phyloP scores from a whole-genome alignment of 129 eudicot species.

The Flaveria robusta region DNA sequence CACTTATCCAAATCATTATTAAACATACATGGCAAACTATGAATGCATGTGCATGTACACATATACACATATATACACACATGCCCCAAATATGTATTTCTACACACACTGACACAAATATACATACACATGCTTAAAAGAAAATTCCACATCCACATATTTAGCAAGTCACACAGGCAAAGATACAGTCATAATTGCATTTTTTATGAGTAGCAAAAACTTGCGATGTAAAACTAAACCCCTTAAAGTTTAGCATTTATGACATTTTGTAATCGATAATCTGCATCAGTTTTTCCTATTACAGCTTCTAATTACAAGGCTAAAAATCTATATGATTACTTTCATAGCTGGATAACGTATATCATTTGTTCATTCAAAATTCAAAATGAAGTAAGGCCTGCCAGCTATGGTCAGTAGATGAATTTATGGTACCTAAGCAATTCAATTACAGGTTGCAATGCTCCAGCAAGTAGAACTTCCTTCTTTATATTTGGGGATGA shows the following conservation, averaged over 20 bases:
- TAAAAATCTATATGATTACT: not conserved
- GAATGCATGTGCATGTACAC: constrained; percentile 4
- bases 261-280: too few relatives aligned
- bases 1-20: not conserved
- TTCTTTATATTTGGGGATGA: constrained; percentile 90
- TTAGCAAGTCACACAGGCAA: not conserved
- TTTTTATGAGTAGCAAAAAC: not conserved
- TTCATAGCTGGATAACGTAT: not conserved
- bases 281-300: not conserved
- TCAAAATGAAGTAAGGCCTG: not conserved
- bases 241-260: not conserved
- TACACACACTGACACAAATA: not conserved
- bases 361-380: not conserved
- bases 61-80: not conserved
- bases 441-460: constrained; percentile 94
- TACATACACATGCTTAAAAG: too few relatives aligned
- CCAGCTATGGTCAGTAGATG: not conserved
- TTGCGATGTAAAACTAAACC: not conserved
- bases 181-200: constrained; percentile 5
- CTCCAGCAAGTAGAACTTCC: constrained; percentile 95
- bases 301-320: not conserved
- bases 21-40: constrained; percentile 1
- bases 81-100: not conserved
- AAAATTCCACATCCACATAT: not conserved
- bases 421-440: constrained; percentile 62